A percentile compares a stretch with the other conserved stretches of the same genome.
These are phyloP conservation scores for Sporothrix dimorphospora DNA, from an alignment of 2,329 filamentous ascomycete genomes.

Conservation along the genomic window DNA sequence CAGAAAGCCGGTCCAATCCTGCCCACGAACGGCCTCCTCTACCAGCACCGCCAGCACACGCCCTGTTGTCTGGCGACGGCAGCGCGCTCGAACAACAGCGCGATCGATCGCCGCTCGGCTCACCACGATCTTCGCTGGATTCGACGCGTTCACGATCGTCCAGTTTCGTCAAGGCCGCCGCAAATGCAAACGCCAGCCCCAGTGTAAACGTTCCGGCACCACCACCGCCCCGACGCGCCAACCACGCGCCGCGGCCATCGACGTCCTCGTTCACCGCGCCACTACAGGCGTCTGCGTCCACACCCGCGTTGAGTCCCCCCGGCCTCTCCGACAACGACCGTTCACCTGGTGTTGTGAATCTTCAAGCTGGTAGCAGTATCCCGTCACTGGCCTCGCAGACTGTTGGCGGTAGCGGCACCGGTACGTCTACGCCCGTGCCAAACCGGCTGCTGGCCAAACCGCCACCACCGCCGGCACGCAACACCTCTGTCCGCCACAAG, in stretches of 20 bases:
- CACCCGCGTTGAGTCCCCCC: constrained; percentile 13
- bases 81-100: not conserved
- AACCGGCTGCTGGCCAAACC: constrained; percentile 37
- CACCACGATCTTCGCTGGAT: constrained; percentile 55
- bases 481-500: constrained; percentile 38
- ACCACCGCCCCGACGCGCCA: constrained; percentile 58
- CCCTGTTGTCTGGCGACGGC: constrained; percentile 40
- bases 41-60: constrained; percentile 28
- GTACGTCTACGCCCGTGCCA: constrained; percentile 4
- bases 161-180: constrained; percentile 36
- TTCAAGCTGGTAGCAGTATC: not conserved
- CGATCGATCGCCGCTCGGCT: constrained; percentile 36
- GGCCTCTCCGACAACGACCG: constrained; percentile 25
- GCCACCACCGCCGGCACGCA: constrained; percentile 43
- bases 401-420: constrained; percentile 30
- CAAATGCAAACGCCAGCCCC: constrained; percentile 37
- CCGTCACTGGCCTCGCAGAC: constrained; percentile 27
- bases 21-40: not conserved
- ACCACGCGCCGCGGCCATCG: constrained; percentile 42
- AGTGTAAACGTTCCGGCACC: constrained; percentile 49
- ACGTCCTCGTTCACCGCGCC: constrained; percentile 31
- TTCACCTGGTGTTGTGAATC: not conserved
- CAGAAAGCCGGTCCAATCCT: constrained; percentile 44
- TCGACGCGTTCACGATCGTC: constrained; percentile 52
- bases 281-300: not conserved